phyloP scores from a whole-genome alignment of 2,329 filamentous ascomycete species.

The Orbilia ellipsospora region DNA sequence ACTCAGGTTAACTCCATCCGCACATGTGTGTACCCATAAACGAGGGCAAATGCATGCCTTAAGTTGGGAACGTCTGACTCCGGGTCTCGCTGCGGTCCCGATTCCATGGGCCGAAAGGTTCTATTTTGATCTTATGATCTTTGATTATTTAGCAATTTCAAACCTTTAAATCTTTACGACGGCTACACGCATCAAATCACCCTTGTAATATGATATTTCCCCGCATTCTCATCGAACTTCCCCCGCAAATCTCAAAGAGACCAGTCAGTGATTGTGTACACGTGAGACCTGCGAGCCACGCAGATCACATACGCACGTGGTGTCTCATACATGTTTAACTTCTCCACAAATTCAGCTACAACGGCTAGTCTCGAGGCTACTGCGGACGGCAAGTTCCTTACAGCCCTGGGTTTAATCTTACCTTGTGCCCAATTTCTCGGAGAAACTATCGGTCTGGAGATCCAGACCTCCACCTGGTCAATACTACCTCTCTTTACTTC shows the following conservation, averaged over 20 bases:
- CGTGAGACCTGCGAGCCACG: neutral
- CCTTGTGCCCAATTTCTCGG: conserved; percentile 11
- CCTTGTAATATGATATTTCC: neutral
- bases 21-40: no score
- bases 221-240: neutral
- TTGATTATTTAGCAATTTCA: conserved; percentile 5
- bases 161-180: no score
- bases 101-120: neutral
- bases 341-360: conserved; percentile 19
- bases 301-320: conserved; percentile 17
- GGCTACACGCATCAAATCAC: neutral
- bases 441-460: conserved; percentile 36
- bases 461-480: conserved; percentile 43
- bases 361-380: no score
- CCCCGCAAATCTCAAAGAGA: conserved; percentile 30
- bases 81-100: neutral
- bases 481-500: conserved; percentile 22
- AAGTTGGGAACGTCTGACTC: neutral
- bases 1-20: no score
- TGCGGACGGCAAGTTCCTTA: no score
- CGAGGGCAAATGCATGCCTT: neutral
- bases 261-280: no score
- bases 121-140: conserved; percentile 21
- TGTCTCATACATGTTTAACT: conserved; percentile 9
- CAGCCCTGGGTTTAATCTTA: no score